phyloP scores from a whole-genome alignment of 2,329 filamentous ascomycete genomes.

The Fusarium sp. region DNA sequence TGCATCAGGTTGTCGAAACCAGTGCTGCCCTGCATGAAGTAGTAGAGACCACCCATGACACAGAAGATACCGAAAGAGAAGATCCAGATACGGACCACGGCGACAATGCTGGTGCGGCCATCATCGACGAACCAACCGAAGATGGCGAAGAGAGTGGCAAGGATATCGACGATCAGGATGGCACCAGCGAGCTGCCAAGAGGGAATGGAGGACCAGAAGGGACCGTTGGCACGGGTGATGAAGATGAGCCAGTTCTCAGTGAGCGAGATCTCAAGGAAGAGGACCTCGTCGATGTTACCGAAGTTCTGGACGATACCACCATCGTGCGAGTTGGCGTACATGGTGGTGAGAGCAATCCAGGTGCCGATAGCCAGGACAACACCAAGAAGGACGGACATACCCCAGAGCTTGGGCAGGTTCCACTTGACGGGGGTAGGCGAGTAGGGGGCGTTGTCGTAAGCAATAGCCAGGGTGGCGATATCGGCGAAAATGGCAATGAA shows the following conservation, averaged over 20 bases:
- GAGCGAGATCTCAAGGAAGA: slow-evolving; percentile 91
- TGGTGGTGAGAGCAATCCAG: slow-evolving; percentile 90
- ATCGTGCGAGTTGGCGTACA: slow-evolving; percentile 75
- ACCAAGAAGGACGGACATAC: slow-evolving; percentile 88
- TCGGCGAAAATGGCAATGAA: slow-evolving; percentile 96
- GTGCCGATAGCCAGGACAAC: slow-evolving; percentile 84
- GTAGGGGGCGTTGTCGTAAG: slow-evolving; percentile 92
- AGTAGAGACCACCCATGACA: slow-evolving; percentile 79
- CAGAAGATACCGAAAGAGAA: slow-evolving; percentile 93
- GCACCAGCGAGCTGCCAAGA: slow-evolving; percentile 87
- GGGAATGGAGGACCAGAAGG: slow-evolving; percentile 90
- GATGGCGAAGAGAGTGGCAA: slow-evolving; percentile 87
- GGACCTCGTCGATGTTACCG: slow-evolving; percentile 81
- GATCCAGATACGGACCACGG: slow-evolving; percentile 89
- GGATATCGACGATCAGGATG: slow-evolving; percentile 83
- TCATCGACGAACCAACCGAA: slow-evolving; percentile 82
- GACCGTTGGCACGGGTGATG: slow-evolving; percentile 92
- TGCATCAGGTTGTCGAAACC: slow-evolving; percentile 95
- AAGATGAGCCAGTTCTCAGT: slow-evolving; percentile 98
- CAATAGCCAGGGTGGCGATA: slow-evolving; percentile 90
- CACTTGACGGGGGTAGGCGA: slow-evolving; percentile 90
- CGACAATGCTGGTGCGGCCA: slow-evolving; percentile 79
- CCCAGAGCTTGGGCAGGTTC: slow-evolving; percentile 95
- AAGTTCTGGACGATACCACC: slow-evolving; percentile 93
- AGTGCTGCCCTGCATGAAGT: slow-evolving; percentile 82